Base-by-base conservation (phyloP, 176 grass and related monocot genomes). In the Pharus latifolius region DNA sequence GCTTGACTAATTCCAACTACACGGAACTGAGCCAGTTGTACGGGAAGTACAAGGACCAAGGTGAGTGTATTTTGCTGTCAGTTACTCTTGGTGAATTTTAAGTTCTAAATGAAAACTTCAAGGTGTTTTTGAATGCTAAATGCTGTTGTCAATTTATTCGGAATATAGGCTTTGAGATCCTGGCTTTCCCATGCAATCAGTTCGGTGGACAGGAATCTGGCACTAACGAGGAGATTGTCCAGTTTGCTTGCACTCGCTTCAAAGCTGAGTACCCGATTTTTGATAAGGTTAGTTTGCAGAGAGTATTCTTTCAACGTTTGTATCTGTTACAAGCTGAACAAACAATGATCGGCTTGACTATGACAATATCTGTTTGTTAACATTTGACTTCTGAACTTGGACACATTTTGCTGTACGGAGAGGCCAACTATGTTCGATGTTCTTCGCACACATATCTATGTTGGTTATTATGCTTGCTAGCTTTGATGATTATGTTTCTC, bases 151-250 rank as follows among this genome's bases (percentile, higher is more conserved):
- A 72, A 60, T 73, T 58, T 45, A 14, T 32, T 85, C 29, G 49
- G 42, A 31, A 55, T 51, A 35, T 50, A 98, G 94, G 84, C 80
- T 77, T 98, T 62, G 86, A 98, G 72, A 88, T 98, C 78, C 83
- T 98, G 46, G 89, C 89, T 57, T 93, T 98, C 44, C 94, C 89
- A 22, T 98, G 87, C 89, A 98, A 93, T 68, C 94, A 98, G 72
- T 98, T 98, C 16, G 89, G 78, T 22, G 84, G 75, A 16, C 89
- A 98, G 68, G 89, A 93, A 72, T 87, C 87, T 25, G 94, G 89
- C 80, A 98, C 24, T 53, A 93, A 93, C 47, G 89, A 91, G 56
- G 89, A 98, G 75, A 98, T 98, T 33, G 55, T 88, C 28, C 60
- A 90, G 76, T 90, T 98, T 67, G 89, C 84, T 60, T 90, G 94